phyloP scores from a whole-genome alignment of 441 rosid genomes.

The Populus hybrid region DNA sequence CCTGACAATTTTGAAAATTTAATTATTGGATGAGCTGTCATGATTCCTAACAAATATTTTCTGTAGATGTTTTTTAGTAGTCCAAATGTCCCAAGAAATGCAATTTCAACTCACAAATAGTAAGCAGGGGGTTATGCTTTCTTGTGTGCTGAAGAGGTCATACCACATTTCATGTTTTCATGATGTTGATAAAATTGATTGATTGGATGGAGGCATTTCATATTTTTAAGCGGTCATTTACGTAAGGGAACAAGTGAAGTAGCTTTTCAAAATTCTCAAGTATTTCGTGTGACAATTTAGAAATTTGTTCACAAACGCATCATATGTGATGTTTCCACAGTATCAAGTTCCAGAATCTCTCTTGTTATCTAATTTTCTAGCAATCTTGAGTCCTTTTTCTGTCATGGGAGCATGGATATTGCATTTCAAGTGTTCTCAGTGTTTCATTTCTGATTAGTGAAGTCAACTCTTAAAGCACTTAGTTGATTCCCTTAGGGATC shows the following conservation, averaged over 20 bases:
- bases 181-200: not conserved
- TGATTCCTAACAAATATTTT: not conserved
- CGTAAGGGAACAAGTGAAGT: not conserved
- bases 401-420: not conserved
- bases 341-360: not conserved
- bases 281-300: not conserved
- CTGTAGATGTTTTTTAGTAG: not conserved
- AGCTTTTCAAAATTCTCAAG: not conserved
- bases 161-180: not conserved
- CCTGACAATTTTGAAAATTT: not conserved
- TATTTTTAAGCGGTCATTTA: not conserved
- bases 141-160: not conserved
- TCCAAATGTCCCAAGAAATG: not conserved
- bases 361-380: not conserved
- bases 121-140: not conserved
- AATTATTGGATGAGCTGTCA: not conserved
- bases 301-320: not conserved
- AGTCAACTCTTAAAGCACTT: not conserved
- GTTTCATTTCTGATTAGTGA: not conserved
- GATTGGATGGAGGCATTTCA: not conserved
- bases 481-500: not conserved
- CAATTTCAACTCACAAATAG: not conserved
- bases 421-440: not conserved
- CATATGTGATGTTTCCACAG: not conserved
- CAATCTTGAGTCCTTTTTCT: not conserved